These are phyloP conservation scores for Leishmania lainsoni DNA, from an alignment of 208 protist species.

Conservation along the genomic window DNA sequence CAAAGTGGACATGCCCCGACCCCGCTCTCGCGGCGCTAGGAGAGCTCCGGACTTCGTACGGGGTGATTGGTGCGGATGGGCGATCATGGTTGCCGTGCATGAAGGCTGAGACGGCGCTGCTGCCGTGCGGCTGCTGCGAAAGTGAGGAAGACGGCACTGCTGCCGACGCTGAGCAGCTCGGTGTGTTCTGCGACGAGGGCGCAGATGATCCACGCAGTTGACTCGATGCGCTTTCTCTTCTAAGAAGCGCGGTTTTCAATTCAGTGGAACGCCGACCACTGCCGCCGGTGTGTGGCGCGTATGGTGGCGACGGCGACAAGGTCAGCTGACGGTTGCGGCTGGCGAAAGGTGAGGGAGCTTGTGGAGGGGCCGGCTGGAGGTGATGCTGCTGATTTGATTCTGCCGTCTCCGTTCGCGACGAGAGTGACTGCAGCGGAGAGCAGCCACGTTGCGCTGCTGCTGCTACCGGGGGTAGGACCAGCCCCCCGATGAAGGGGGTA, in stretches of 20 bases:
- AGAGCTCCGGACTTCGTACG: background rate
- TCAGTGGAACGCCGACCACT: background rate
- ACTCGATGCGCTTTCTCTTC: background rate
- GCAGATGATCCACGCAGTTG: background rate
- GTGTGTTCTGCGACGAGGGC: background rate
- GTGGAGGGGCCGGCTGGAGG: background rate
- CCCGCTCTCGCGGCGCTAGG: background rate
- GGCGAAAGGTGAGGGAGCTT: background rate
- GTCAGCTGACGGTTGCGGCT: background rate
- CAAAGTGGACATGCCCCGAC: background rate
- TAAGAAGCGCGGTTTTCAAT: no score
- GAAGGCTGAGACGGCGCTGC: background rate
- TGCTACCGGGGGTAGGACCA: conserved; percentile 2
- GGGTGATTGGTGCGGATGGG: background rate
- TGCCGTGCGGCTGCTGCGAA: background rate
- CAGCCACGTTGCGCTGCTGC: conserved; percentile 10
- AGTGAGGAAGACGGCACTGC: background rate
- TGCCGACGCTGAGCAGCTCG: background rate
- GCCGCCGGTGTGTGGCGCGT: background rate
- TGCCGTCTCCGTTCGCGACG: background rate
- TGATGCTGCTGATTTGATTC: background rate
- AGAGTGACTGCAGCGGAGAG: conserved; percentile 10
- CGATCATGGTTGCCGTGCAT: background rate
- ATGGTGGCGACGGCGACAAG: background rate
- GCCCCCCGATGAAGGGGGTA: background rate